A percentile compares a stretch with the other conserved stretches of the same genome.
phyloP scores from a whole-genome alignment of 169 alveolate genomes.

The Plasmodium knowlesi region DNA sequence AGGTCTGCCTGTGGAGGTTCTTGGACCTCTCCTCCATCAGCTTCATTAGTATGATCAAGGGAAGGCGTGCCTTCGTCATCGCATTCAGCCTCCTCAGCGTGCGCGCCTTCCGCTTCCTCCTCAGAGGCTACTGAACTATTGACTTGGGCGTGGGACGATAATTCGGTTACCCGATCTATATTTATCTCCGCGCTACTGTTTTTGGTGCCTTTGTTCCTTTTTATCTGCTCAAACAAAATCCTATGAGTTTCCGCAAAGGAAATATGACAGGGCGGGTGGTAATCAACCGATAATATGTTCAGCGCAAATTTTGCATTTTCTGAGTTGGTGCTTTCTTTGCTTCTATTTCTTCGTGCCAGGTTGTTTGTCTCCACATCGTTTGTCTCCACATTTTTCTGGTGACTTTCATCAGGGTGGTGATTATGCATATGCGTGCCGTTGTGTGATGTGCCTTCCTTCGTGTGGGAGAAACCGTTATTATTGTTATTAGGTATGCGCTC shows the following conservation, averaged over 20 bases:
- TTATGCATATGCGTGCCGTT: neutral
- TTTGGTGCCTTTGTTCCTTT: neutral
- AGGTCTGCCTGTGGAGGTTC: neutral
- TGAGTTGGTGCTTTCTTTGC: neutral
- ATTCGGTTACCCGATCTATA: neutral
- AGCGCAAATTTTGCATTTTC: neutral
- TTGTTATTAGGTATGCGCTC: neutral
- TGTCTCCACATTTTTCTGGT: no score
- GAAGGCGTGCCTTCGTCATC: neutral
- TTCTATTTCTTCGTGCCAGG: neutral
- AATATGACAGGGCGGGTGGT: slow-evolving; percentile 46
- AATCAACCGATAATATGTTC: slow-evolving; percentile 43
- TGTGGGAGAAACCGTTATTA: neutral
- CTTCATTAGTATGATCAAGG: neutral
- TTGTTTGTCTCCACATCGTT: neutral
- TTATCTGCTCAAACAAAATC: slow-evolving; percentile 18
- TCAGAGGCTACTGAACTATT: neutral
- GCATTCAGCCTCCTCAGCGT: no score
- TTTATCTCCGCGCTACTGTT: neutral
- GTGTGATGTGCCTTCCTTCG: neutral
- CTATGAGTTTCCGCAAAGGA: slow-evolving; percentile 71
- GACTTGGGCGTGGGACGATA: neutral
- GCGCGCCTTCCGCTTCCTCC: neutral
- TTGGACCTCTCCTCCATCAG: neutral
- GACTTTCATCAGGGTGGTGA: neutral